Evolutionary conservation across 106 monocot species (phyloP), one percentile per base, ranked within the genome.

Genomic region (Dioscorea alata): DNA sequence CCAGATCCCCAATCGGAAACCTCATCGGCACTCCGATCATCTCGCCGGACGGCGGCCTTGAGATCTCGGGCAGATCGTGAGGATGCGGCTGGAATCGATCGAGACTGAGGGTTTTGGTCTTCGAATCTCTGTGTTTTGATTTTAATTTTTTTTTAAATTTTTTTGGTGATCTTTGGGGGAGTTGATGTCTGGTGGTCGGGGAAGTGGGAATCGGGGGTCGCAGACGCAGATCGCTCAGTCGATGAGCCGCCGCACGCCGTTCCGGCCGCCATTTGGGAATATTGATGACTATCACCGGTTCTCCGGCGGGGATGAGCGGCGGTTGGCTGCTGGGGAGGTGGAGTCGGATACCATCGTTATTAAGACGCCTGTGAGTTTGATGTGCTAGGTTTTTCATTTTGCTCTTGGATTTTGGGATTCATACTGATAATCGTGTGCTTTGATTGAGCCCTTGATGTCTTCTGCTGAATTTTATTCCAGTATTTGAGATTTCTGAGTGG

Each of bases 221-320:
- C 42, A 66, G 59, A 21, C 22, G 16, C 17, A 49, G 21, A 33
- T 48, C 21, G 48, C 49, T 1, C 65, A n/a, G 21, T 19, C 65
- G 48, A 31, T 66, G 49, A n/a, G 34, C 20, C 48, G 48, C 20
- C 65, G 22, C 49, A 35, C 15, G 18, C 65, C 65, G 34, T 49
- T 66, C 22, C 48, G 48, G 65, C 65, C 35, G 12, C 65, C 65
- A 16, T 66, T 66, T 49, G 65, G 17, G 19, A 18, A 32, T 19
- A 14, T 33, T 2, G 65, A 66, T 22, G 48, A 66, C 18, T 66
- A 66, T 21, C 65, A 66, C 65, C 65, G 65, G 48, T 66, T 66
- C 22, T 60, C 60, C 60, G 19, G 19, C 54, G 60, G 23, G 22
- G 65, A 20, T 18, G 48, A 17, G 16, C 65, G 49, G 6, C 42